These are phyloP conservation scores for Cetraspora pellucida DNA, from an alignment of 192 early-diverging fungal species.

Conservation along the genomic window DNA sequence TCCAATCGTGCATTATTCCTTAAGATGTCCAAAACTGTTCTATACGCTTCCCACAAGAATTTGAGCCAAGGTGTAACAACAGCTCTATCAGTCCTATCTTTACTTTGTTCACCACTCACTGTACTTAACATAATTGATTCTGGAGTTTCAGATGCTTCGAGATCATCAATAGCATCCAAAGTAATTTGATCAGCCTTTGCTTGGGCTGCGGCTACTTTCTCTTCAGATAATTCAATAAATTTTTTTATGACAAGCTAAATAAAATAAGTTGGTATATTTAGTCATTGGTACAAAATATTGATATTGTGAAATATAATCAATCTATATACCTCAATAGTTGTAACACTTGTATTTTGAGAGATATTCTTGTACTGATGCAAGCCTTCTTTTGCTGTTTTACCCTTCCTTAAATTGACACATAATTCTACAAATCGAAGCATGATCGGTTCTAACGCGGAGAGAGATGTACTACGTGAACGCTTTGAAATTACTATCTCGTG, in stretches of 20 bases:
- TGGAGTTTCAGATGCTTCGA: conserved; percentile 95
- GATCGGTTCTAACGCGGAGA: conserved; percentile 87
- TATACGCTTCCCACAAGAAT: conserved; percentile 99
- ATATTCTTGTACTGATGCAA: conserved; percentile 99
- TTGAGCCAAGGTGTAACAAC: conserved; percentile 99
- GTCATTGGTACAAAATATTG: too few relatives aligned
- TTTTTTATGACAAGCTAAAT: conserved; percentile 75
- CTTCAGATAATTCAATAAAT: conserved; percentile 86
- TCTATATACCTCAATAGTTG: conserved; percentile 75
- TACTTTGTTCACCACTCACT: conserved; percentile 90
- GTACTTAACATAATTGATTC: conserved; percentile 96
- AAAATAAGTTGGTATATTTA: too few relatives aligned
- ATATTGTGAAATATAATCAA: not conserved
- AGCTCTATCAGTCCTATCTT: conserved; percentile 96
- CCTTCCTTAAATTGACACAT: conserved; percentile 82
- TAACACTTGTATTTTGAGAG: conserved; percentile 91
- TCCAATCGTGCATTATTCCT: conserved; percentile 96
- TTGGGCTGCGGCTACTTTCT: conserved; percentile 89
- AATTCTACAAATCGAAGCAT: conserved; percentile 92
- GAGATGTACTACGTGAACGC: conserved; percentile 79
- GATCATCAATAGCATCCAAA: conserved; percentile 85
- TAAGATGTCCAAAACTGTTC: conserved; percentile 94
- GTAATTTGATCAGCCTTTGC: conserved; percentile 86
- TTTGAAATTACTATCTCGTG: conserved; percentile 92
- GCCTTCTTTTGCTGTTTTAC: conserved; percentile 93